Evolutionary conservation across 352 stramenopile species (phyloP), one percentile per base, ranked within the genome.

Genomic region (Globisporangium cederbergense): DNA sequence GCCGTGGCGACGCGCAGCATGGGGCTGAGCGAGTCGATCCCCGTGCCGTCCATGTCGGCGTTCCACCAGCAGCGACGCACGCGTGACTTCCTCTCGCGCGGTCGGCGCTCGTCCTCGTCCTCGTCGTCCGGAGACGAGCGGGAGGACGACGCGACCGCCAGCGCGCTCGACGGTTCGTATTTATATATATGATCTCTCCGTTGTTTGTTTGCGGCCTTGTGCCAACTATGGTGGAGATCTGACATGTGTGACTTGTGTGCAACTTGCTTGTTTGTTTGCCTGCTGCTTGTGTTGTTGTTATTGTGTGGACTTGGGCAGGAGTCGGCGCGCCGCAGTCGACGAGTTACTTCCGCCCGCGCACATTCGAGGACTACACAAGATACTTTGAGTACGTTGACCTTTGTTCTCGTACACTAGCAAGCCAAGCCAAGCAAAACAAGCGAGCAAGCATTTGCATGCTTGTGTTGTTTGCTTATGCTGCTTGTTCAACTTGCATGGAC

Each of bases 331-430:
- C 70, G 60, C 78, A 77, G 55, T 88, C 79, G 52, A 74, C 79
- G 45, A 89, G 79, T 55, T 89, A 87, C 72, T 89, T 89, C 46
- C 74, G 76, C 9, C 79, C 79, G 30, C 75, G 76, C 22, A 84
- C 76, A 30, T 79, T 89, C 63, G 79, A 83, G 47, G 79, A 78
- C 50, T 89, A 89, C 53, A 69, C 78, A 18, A 67, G 77, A 64
- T 89, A 89, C 65, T 75, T 89, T 40, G 79, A 89, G 79, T 88
- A 72, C 54, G 69, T 64, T 46, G 32, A 28, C 14, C 7, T 28
- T 50, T 25, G 7, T 50, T 25, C 36, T 25, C 22, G 18, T 8
- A 42, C 30, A 16, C 50, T 40, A 40, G 5, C 25, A 42, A 57
- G 7, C 22, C 34, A 34, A 53, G 34, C 9, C 20, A 54, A 53